Base-by-base conservation (phyloP, 768 basidiomycete genomes). In the Mycena vulgaris region DNA sequence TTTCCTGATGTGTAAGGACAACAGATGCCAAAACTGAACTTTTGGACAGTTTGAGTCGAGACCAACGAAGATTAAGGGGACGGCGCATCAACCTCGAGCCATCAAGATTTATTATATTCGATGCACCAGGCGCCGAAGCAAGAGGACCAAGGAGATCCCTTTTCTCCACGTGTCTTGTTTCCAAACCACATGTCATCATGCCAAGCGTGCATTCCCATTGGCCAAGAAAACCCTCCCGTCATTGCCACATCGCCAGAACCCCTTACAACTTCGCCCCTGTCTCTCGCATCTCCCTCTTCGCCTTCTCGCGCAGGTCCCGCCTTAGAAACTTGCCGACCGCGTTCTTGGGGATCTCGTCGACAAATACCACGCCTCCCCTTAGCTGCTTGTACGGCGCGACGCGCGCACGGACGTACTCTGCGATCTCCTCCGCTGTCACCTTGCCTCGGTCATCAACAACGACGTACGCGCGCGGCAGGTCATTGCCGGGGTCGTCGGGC, bases 331-430 rank as follows among this genome's bases (percentile, higher is more conserved):
- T 62, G 60, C 60, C 60, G 48, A 62, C 60, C 48, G 60, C 60
- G 60, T 62, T 62, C 48, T 62, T 62, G 60, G 60, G 60, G 60
- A 62, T 62, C 60, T 62, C 60, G 48, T 62, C 60, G 60, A 62
- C 60, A 62, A 62, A 62, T 62, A 62, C 60, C 60, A 62, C 60
- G 60, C 60, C 60, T 62, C 60, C 60, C 60, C 60, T 62, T 62
- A 62, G 60, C 48, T 51, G 60, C 60, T 62, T 62, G 60, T 62
- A 62, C 60, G 60, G 60, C 48, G 60, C 60, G 60, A 62, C 60
- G 48, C 48, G 60, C 23, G 60, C 60, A 62, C 60, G 60, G 60
- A 62, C 60, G 60, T 62, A 62, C 33, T 62, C 60, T 37, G 60
- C 48, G 60, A 62, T 62, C 60, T 62, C 60, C 48, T 62, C 60